A percentile compares a stretch with the other conserved stretches of the same genome.
Conservation (phyloP, 2,329 filamentous ascomycete genomes). For the Neofusicoccum sp. region DNA sequence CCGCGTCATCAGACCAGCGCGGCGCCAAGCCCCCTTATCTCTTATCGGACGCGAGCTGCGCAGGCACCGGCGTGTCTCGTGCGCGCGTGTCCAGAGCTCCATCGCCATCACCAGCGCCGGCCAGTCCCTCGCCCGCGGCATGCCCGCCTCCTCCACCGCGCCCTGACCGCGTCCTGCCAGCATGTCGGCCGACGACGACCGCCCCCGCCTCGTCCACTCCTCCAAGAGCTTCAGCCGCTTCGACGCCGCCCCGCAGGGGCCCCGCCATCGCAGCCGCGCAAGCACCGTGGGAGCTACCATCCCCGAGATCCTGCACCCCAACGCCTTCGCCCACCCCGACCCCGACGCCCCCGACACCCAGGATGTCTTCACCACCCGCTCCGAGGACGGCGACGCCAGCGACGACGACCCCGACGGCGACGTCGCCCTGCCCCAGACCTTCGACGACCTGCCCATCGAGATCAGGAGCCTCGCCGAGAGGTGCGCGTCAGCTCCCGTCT, state of each 20-base stretch:
- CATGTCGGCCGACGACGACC: slow-evolving; percentile 31
- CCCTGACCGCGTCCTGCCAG: slow-evolving; percentile 9
- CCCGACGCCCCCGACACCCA: slow-evolving; percentile 35
- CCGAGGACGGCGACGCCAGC: slow-evolving; percentile 33
- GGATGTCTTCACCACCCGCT: slow-evolving; percentile 46
- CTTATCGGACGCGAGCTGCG: slow-evolving; percentile 22
- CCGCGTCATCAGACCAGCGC: slow-evolving; percentile 9
- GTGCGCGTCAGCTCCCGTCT: slow-evolving; percentile 47
- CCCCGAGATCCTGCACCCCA: slow-evolving; percentile 47
- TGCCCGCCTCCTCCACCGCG: slow-evolving; percentile 6
- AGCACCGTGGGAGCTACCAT: slow-evolving; percentile 48
- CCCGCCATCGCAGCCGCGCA: slow-evolving; percentile 46
- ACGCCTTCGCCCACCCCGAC: slow-evolving; percentile 41
- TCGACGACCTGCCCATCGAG: slow-evolving; percentile 92
- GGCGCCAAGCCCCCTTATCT: not conserved
- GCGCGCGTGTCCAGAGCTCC: slow-evolving; percentile 26
- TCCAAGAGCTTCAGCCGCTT: slow-evolving; percentile 55
- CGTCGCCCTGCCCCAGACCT: slow-evolving; percentile 61
- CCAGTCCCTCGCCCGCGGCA: slow-evolving; percentile 14
- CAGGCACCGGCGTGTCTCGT: slow-evolving; percentile 11
- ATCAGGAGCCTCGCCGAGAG: slow-evolving; percentile 86
- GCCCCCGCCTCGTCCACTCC: slow-evolving; percentile 42
- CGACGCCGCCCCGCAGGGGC: slow-evolving; percentile 38
- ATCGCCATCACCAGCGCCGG: slow-evolving; percentile 2
- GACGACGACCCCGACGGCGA: slow-evolving; percentile 27